Conservation (phyloP, 1,284 basidiomycete species). For the Cutaneotrichosporon sp. region DNA sequence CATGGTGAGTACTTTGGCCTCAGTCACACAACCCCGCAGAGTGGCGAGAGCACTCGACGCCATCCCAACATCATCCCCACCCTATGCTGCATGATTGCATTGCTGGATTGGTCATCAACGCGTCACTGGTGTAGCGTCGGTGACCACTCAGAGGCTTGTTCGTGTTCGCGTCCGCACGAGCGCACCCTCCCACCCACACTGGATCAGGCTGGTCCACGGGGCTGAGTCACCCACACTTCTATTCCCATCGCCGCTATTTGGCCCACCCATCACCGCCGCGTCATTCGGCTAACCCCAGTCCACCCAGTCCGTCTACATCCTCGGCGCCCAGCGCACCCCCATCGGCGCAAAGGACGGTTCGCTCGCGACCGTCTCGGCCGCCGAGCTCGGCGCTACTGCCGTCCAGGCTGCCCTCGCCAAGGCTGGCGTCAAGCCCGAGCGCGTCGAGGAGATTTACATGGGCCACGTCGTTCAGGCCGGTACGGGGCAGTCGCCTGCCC, state of each 20-base stretch:
- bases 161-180: no score
- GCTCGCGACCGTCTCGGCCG: constrained; percentile 83
- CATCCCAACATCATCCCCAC: no score
- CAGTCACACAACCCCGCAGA: no score
- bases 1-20: constrained; percentile 23
- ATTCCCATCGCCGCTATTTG: no score
- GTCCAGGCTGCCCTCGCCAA: constrained; percentile 85
- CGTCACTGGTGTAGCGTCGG: no score
- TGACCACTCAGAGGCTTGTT: no score
- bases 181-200: no score
- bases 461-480: constrained; percentile 97
- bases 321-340: constrained; percentile 90
- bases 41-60: no score
- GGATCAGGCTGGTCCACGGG: no score
- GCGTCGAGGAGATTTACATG: constrained; percentile 92
- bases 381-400: constrained; percentile 83
- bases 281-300: constrained; percentile 24
- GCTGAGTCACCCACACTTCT: no score
- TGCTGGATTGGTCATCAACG: no score
- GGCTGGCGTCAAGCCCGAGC: constrained; percentile 73
- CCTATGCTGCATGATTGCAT: no score
- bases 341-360: constrained; percentile 89
- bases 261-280: background rate
- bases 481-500: constrained; percentile 89
- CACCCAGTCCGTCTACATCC: constrained; percentile 83